These are phyloP conservation scores for Isoetes taiwanensis DNA, from an alignment of 75 land plant genomes.

Conservation along the genomic window DNA sequence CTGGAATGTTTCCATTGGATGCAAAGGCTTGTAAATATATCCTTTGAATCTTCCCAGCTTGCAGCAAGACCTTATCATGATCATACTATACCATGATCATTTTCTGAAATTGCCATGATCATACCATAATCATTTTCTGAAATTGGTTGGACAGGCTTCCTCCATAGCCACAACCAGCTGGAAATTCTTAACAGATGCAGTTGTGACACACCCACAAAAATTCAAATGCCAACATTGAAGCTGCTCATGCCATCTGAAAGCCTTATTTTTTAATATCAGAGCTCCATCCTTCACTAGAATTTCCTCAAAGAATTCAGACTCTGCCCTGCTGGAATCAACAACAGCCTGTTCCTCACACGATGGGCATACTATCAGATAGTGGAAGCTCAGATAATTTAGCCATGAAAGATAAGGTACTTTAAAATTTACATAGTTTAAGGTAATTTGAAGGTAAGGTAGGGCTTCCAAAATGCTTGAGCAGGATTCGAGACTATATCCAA, in stretches of 20 bases:
- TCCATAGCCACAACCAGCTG: slow-evolving; percentile 78
- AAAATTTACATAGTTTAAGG: too few species aligned
- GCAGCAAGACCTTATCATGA: slow-evolving; percentile 28
- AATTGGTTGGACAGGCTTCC: slow-evolving; percentile 43
- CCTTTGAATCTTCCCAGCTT: slow-evolving; percentile 55
- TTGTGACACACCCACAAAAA: slow-evolving; percentile 84
- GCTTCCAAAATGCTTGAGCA: too few species aligned
- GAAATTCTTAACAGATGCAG: slow-evolving; percentile 92
- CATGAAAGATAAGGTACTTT: too few species aligned
- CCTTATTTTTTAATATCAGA: slow-evolving; percentile 66
- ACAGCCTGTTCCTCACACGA: too few species aligned
- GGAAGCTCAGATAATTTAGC: too few species aligned
- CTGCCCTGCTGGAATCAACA: slow-evolving; percentile 15
- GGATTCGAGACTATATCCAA: too few species aligned
- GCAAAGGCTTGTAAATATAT: slow-evolving; percentile 54
- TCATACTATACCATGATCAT: too few species aligned
- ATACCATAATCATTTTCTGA: too few species aligned
- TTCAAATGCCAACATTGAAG: slow-evolving; percentile 96
- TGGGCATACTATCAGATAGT: too few species aligned
- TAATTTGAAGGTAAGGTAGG: too few species aligned
- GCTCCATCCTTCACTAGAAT: slow-evolving; percentile 17
- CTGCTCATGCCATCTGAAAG: slow-evolving; percentile 94
- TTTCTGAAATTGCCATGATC: too few species aligned
- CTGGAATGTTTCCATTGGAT: too few species aligned
- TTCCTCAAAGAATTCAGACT: slow-evolving; percentile 5